These are phyloP conservation scores for Globisporangium uncinulatum DNA, from an alignment of 352 stramenopile genomes.

Conservation along the genomic window DNA sequence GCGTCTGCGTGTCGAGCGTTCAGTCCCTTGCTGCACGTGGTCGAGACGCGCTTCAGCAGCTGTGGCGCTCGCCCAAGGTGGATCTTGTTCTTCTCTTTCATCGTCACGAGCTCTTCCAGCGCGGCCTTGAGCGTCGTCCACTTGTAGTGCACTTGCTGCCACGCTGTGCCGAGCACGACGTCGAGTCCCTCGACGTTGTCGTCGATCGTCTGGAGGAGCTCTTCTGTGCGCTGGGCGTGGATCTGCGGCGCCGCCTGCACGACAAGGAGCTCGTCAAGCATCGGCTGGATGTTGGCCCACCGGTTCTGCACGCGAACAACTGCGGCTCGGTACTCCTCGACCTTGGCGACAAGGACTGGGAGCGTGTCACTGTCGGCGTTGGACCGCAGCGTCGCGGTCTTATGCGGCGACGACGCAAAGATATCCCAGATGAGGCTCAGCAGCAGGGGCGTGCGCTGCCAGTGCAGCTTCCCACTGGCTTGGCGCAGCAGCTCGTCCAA, in stretches of 20 bases:
- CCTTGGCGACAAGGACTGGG: slow-evolving; percentile 28
- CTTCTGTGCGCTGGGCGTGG: slow-evolving; percentile 43
- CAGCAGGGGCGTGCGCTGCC: slow-evolving; percentile 53
- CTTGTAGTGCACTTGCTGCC: slow-evolving; percentile 51
- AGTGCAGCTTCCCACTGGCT: slow-evolving; percentile 46
- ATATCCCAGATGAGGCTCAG: slow-evolving; percentile 72
- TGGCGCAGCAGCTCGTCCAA: slow-evolving; percentile 49
- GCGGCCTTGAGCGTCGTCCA: slow-evolving; percentile 41
- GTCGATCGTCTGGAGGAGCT: slow-evolving; percentile 40
- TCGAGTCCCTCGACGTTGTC: slow-evolving; percentile 55
- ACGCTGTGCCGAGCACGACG: slow-evolving; percentile 49
- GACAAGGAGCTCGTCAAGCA: slow-evolving; percentile 50
- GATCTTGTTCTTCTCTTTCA: slow-evolving; percentile 56
- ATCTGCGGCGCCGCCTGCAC: slow-evolving; percentile 47
- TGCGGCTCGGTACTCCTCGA: slow-evolving; percentile 32
- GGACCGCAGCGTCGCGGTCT: slow-evolving; percentile 1
- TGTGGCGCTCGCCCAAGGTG: slow-evolving; percentile 50
- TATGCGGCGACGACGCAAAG: slow-evolving; percentile 34
- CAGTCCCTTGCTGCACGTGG: slow-evolving; percentile 53
- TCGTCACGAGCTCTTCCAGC: slow-evolving; percentile 48
- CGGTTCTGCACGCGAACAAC: slow-evolving; percentile 60
- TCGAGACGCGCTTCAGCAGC: slow-evolving; percentile 39
- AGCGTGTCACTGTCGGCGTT: slow-evolving; percentile 27
- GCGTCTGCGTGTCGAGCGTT: slow-evolving; percentile 45
- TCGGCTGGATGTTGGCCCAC: slow-evolving; percentile 62